These are phyloP conservation scores for Viridothelium virens DNA, from an alignment of 495 filamentous ascomycete genomes.

Conservation along the genomic window DNA sequence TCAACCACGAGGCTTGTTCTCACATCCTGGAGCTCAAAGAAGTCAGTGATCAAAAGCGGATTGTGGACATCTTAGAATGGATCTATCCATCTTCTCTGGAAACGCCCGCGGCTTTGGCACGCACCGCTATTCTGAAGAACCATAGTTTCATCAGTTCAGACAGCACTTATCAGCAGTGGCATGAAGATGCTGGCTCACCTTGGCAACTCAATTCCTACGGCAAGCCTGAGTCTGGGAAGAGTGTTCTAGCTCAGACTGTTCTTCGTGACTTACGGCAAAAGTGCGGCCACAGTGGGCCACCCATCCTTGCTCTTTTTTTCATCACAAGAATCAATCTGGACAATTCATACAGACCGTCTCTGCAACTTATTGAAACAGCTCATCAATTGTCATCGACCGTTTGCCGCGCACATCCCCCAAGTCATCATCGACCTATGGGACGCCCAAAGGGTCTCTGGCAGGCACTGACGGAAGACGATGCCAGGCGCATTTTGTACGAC, in stretches of 20 bases:
- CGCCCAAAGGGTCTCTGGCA: neutral
- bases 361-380: constrained; percentile 11
- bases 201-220: constrained; percentile 17
- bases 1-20: neutral
- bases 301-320: neutral
- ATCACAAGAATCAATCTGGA: neutral
- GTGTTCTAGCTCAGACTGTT: constrained; percentile 2
- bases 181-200: neutral
- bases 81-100: constrained; percentile 7
- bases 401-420: neutral
- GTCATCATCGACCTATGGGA: neutral
- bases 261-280: constrained; percentile 2
- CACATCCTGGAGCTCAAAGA: neutral
- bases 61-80: neutral
- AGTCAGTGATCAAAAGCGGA: constrained; percentile 9
- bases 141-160: neutral
- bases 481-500: neutral
- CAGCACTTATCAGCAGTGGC: constrained; percentile 10
- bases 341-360: neutral
- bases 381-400: neutral
- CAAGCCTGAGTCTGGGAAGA: constrained; percentile 13
- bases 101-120: neutral
- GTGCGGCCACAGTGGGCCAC: neutral
- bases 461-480: neutral
- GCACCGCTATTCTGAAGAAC: neutral